Conservation (phyloP, 768 basidiomycete species). For the Daedaleopsis sinensis region DNA sequence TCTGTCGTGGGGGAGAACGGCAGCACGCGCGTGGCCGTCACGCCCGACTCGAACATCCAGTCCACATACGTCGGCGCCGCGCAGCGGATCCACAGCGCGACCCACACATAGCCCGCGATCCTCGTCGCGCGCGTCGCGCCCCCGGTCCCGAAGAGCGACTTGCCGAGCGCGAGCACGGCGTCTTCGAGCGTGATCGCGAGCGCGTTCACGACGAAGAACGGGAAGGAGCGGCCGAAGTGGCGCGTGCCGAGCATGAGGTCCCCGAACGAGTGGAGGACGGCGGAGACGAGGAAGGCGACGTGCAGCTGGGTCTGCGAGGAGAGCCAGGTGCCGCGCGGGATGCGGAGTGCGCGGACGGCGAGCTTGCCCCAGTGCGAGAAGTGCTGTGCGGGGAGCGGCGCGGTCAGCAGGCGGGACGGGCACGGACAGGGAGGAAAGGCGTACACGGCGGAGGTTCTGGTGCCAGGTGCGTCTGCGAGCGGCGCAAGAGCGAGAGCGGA, state of each 20-base stretch:
- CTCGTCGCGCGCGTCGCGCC: not conserved
- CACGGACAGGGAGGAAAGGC: not conserved
- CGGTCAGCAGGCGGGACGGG: not conserved
- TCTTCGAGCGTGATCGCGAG: constrained; percentile 24
- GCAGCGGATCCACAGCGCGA: constrained; percentile 12
- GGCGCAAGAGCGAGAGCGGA: not conserved
- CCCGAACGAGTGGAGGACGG: constrained; percentile 19
- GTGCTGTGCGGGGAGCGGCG: constrained; percentile 6
- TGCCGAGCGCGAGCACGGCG: constrained; percentile 6
- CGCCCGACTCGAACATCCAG: constrained; percentile 5
- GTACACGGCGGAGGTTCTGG: constrained; percentile 23
- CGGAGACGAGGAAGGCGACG: constrained; percentile 23
- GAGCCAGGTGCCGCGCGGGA: constrained; percentile 15
- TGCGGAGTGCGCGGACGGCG: constrained; percentile 8
- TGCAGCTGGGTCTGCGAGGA: constrained; percentile 25
- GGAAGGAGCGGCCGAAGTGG: constrained; percentile 15
- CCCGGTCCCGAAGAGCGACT: not conserved
- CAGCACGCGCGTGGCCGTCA: not conserved
- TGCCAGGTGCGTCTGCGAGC: constrained; percentile 22
- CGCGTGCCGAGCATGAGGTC: constrained; percentile 19
- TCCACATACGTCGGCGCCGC: constrained; percentile 9
- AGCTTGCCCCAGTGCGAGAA: constrained; percentile 15
- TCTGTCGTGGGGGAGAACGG: not conserved
- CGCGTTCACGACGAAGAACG: constrained; percentile 22
- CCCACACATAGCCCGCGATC: constrained; percentile 21